Percentiles rank a stretch among this genome's conserved stretches.
Evolutionary conservation across 257 asterid genomes (phyloP).

Genomic region (Henckelia pumila): DNA sequence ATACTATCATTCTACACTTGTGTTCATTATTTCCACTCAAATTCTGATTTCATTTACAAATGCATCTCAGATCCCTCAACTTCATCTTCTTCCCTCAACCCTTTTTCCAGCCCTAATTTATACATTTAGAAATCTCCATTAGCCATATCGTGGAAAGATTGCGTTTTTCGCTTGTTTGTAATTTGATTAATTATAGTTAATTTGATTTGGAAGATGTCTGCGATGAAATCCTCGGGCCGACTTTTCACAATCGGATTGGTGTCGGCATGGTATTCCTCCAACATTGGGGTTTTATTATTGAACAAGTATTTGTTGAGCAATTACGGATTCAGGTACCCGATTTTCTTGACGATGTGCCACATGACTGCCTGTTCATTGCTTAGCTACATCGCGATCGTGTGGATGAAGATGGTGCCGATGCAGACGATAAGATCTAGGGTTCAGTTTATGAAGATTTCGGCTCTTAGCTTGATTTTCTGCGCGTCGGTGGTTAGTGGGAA

Average conservation of each 20-base stretch:
- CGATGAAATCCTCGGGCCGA: constrained; percentile 20
- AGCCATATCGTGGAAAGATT: neutral
- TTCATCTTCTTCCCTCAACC: neutral
- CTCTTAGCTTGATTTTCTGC: constrained; percentile 37
- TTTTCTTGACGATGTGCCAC: constrained; percentile 42
- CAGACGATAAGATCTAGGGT: constrained; percentile 35
- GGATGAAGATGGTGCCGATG: constrained; percentile 38
- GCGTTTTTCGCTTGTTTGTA: no score
- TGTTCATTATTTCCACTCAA: neutral
- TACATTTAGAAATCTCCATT: neutral
- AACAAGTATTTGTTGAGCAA: constrained; percentile 37
- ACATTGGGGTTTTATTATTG: constrained; percentile 38
- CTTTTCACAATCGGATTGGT: constrained; percentile 30
- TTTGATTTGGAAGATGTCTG: constrained; percentile 5
- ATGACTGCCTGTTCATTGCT: constrained; percentile 39
- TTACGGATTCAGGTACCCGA: constrained; percentile 38
- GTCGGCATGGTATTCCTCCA: constrained; percentile 33
- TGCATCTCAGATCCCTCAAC: neutral
- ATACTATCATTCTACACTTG: no score
- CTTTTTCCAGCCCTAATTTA: neutral
- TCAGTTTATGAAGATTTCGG: constrained; percentile 35
- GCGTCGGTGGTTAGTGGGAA: constrained; percentile 40
- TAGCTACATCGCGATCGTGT: constrained; percentile 36
- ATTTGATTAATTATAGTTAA: no score
- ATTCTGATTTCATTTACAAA: neutral